These are phyloP conservation scores for Colletotrichum gloeosporioides DNA, from an alignment of 2,329 filamentous ascomycete genomes.

Conservation along the genomic window DNA sequence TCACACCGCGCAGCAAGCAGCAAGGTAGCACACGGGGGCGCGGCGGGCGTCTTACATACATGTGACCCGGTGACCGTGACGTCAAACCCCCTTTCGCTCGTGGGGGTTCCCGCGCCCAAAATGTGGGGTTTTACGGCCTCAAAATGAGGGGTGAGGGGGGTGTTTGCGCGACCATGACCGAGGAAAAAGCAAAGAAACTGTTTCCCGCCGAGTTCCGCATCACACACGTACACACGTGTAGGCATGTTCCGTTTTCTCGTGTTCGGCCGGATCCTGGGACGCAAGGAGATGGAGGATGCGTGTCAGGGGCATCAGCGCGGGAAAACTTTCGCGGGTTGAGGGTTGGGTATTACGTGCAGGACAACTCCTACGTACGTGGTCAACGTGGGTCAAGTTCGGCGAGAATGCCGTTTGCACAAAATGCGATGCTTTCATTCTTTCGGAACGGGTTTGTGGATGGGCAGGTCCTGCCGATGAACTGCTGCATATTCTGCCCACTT, in stretches of 20 bases:
- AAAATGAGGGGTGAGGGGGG: neutral
- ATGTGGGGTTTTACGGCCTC: neutral
- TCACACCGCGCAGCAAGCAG: neutral
- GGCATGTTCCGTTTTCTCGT: neutral
- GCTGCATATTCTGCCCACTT: neutral
- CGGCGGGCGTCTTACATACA: neutral
- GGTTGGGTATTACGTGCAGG: neutral
- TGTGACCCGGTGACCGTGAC: neutral
- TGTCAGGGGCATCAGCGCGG: neutral
- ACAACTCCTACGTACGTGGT: neutral
- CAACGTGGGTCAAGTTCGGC: neutral
- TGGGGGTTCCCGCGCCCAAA: neutral
- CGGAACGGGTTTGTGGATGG: neutral
- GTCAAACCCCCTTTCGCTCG: neutral
- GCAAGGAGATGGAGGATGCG: neutral
- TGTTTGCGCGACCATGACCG: neutral
- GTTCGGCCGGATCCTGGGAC: neutral
- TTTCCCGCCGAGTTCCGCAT: neutral
- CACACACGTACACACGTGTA: neutral
- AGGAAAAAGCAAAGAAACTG: neutral
- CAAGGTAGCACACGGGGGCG: neutral
- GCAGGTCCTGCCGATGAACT: neutral
- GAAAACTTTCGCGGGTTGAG: neutral
- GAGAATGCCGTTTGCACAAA: neutral
- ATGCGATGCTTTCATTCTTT: neutral